Base-by-base conservation (phyloP, 2,329 filamentous ascomycete genomes). In the Fusarium chuoi region DNA sequence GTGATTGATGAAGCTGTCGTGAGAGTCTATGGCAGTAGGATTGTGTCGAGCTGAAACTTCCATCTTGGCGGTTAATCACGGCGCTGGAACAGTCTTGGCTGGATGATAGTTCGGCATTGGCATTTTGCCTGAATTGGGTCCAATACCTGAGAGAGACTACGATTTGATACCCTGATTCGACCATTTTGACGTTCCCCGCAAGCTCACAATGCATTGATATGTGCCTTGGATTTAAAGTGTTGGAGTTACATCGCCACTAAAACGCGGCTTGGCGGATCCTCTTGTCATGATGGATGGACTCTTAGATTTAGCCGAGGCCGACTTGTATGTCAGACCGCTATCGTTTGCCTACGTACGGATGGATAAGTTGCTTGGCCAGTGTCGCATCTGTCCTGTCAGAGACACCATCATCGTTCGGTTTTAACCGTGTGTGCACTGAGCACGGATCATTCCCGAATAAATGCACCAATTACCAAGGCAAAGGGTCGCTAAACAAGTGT, bases 401-500 rank as follows among this genome's bases (percentile, higher is more conserved):
- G 36, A 26, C 41, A 26, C 41, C n/a, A 33, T 46, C 11, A n/a
- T 56, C n/a, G 33, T 36, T 65, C 41, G 45, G 35, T 35, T 55
- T 41, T 42, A 36, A 35, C 58, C 48, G 38, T 45, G 26, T 45
- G 35, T 48, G 26, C 39, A 54, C 15, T 39, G 26, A 42, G 46
- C 39, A 65, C 41, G 39, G 62, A 51, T 67, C 55, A 39, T 36
- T 36, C 22, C 15, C 41, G 48, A 20, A 18, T 68, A 62, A 68
- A 35, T 68, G 65, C 65, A 67, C 65, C 65, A 65, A 65, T 65
- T 39, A 42, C 10, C 14, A 35, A 35, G 17, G 36, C 24, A 36
- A 38, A 35, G 24, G 41, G 12, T 38, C 11, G 6, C 15, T n/a
- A 55, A 18, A 36, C n/a, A 36, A 30, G 45, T 38, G 45, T 30